Evolutionary conservation across 495 filamentous ascomycete genomes (phyloP).

Genomic region (Pseudevernia furfuracea): DNA sequence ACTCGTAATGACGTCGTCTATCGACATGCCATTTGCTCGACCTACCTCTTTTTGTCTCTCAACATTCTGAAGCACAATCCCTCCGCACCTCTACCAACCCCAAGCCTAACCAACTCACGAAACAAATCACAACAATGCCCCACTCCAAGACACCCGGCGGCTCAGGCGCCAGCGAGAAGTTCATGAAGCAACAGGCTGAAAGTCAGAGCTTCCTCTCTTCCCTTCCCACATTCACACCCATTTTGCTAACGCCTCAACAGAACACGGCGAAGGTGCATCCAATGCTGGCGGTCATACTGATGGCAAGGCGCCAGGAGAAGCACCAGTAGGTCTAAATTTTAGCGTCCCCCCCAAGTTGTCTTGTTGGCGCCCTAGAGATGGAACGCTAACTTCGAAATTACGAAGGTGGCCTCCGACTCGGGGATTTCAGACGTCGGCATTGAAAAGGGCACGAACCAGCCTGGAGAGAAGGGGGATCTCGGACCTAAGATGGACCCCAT

Average conservation of each 20-base stretch:
- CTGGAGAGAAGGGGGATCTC: constrained; percentile 19
- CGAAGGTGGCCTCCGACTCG: constrained; percentile 19
- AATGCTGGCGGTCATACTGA: constrained; percentile 24
- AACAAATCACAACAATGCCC: constrained; percentile 12
- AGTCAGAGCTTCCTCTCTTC: constrained; percentile 28
- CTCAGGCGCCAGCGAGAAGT: constrained; percentile 21
- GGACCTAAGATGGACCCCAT: constrained; percentile 13
- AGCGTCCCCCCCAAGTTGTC: no score
- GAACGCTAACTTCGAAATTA: background rate
- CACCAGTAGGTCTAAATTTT: constrained; percentile 1
- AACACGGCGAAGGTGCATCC: constrained; percentile 19
- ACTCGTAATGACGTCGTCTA: background rate
- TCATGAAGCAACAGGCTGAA: constrained; percentile 29
- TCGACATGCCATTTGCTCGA: background rate
- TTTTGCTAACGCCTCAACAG: background rate
- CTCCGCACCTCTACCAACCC: background rate
- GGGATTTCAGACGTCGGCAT: constrained; percentile 17
- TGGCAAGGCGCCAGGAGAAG: constrained; percentile 17
- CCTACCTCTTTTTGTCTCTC: no score
- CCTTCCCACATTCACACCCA: background rate
- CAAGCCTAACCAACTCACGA: background rate
- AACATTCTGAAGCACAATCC: no score
- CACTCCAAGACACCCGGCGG: constrained; percentile 22
- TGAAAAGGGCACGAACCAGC: constrained; percentile 23
- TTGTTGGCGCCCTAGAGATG: no score